A percentile compares a stretch with the other conserved stretches of the same genome.
Evolutionary conservation across 805 yeast species (phyloP).

Genomic region (Geotrichum ghanense): DNA sequence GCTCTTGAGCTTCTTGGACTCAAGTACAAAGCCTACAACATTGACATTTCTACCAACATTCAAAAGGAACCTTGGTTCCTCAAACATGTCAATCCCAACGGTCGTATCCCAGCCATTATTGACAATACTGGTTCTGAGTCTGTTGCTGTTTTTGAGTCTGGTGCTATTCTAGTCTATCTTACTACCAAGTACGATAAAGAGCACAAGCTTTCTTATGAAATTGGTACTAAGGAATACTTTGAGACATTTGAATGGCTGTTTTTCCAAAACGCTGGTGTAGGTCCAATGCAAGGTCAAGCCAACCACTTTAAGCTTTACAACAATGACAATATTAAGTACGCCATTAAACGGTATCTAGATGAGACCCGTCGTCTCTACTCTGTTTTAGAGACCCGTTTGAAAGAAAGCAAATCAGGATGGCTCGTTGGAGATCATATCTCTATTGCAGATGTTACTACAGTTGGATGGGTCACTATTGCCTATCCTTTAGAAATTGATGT

Average conservation of each 20-base stretch:
- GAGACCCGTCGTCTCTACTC: constrained; percentile 45
- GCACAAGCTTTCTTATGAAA: constrained; percentile 29
- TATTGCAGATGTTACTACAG: constrained; percentile 42
- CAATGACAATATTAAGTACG: constrained; percentile 38
- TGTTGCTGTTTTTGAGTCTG: constrained; percentile 41
- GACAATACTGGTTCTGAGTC: constrained; percentile 20
- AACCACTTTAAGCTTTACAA: constrained; percentile 36
- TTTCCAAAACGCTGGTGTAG: constrained; percentile 48
- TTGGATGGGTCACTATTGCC: constrained; percentile 34
- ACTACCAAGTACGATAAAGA: constrained; percentile 51
- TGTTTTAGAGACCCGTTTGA: constrained; percentile 41
- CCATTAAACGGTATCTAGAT: constrained; percentile 36
- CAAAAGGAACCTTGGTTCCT: constrained; percentile 50
- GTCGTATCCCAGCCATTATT: constrained; percentile 47
- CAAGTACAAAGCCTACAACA: constrained; percentile 25
- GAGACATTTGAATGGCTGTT: constrained; percentile 33
- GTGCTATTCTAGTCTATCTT: constrained; percentile 48
- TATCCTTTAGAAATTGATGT: constrained; percentile 9
- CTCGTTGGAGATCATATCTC: constrained; percentile 49
- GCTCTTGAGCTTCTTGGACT: constrained; percentile 26
- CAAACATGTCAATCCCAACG: constrained; percentile 44
- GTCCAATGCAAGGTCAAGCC: constrained; percentile 57
- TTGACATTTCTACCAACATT: constrained; percentile 33
- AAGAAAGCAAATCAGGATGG: constrained; percentile 35
- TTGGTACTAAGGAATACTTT: constrained; percentile 35